Evolutionary conservation across 179 eudicot species (phyloP).

Genomic region (Drosera spatulata): DNA sequence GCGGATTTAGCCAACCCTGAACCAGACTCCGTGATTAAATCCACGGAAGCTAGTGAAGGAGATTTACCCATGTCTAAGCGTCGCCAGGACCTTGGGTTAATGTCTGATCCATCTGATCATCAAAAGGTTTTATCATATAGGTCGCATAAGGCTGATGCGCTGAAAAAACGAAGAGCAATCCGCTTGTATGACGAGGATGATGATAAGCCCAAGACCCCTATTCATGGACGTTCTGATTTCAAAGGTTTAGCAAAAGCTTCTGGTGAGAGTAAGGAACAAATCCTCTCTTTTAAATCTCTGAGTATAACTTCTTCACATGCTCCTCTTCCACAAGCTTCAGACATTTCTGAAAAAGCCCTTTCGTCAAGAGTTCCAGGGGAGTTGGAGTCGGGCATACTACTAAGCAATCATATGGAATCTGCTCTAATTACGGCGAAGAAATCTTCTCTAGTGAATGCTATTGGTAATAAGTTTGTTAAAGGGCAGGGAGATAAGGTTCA

Average conservation of each 20-base stretch:
- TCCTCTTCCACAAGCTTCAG: slow-evolving; percentile 19
- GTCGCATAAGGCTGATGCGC: slow-evolving; percentile 16
- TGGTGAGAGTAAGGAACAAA: slow-evolving; percentile 12
- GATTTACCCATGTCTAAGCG: slow-evolving; percentile 29
- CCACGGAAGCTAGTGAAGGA: slow-evolving; percentile 20
- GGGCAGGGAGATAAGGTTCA: slow-evolving; percentile 22
- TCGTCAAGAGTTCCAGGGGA: slow-evolving; percentile 16
- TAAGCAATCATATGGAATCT: slow-evolving; percentile 17
- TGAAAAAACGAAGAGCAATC: slow-evolving; percentile 39
- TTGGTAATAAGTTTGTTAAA: slow-evolving; percentile 22
- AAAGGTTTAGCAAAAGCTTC: slow-evolving; percentile 14
- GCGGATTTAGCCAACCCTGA: slow-evolving; percentile 9
- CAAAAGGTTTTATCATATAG: background rate
- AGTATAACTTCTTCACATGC: slow-evolving; percentile 10
- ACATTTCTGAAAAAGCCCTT: slow-evolving; percentile 16
- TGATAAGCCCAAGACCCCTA: slow-evolving; percentile 40
- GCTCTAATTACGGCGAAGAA: slow-evolving; percentile 27
- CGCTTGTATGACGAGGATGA: slow-evolving; percentile 36
- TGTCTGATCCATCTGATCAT: slow-evolving; percentile 11
- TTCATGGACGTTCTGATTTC: slow-evolving; percentile 30
- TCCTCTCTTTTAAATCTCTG: slow-evolving; percentile 5
- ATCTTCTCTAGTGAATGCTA: slow-evolving; percentile 25
- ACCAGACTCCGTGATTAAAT: background rate
- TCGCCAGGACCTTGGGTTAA: slow-evolving; percentile 21
- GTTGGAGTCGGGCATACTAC: slow-evolving; percentile 10